Evolutionary conservation across 805 yeast species (phyloP), one percentile per base, ranked within the genome.

Genomic region (Lachancea kluyveri): DNA sequence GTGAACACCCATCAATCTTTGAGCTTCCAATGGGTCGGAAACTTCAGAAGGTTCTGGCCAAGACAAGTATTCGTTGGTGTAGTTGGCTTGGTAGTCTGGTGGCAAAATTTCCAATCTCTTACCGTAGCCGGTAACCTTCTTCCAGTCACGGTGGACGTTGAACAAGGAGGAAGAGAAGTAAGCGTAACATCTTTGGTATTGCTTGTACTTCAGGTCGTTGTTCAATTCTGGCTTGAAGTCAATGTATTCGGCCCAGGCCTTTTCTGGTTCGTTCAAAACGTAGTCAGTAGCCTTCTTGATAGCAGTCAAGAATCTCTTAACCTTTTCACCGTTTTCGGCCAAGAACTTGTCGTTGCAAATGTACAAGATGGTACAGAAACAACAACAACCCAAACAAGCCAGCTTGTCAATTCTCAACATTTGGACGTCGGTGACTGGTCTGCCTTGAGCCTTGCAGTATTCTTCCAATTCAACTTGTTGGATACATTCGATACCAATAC

Each of bases 381-480:
- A 71, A 49, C 77, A 71, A 50, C 77, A 71, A 10, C 77, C 77
- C 34, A 71, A 57, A 40, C 72, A 72, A 14, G 77, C 77, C 43
- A 71, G 57, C 43, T 62, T 59, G 47, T 72, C 77, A 44, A 72
- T 72, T 57, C 77, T 62, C 46, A 72, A 55, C 77, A 72, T 72
- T 45, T 69, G 65, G 35, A 70, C 77, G 25, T 68, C 75, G 27
- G 54, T 46, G 21, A 57, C 50, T 18, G 66, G 64, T 45, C 67
- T 60, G 12, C 73, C 73, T 39, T 62, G 55, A 15, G 50, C 36
- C 42, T 58, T 57, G 41, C 65, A 60, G 52, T 66, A 66, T 40
- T 70, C 74, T 47, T 70, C 77, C 44, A 72, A 60, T 47, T 72
- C 73, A 28, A 72, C 77, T 52, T 70, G 76, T 50, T 72, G 77